A percentile compares a stretch with the other conserved stretches of the same genome.
These are phyloP conservation scores for Golubevia pallescens DNA, from an alignment of 1,284 basidiomycete genomes.

Conservation along the genomic window DNA sequence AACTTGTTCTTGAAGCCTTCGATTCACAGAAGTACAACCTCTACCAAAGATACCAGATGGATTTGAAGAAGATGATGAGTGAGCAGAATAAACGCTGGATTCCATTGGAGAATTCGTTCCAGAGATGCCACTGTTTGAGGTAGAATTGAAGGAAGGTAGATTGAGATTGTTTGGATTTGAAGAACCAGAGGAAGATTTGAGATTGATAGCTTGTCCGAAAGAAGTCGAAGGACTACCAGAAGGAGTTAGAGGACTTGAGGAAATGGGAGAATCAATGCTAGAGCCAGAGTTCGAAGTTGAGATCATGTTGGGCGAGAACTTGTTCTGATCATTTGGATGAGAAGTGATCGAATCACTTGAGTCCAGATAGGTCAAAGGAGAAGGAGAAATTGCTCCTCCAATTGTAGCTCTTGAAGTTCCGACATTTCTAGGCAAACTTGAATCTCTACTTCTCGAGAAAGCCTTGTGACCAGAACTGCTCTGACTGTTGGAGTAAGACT, in stretches of 20 bases:
- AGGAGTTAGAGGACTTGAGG: constrained; percentile 1
- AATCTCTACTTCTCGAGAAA: no score
- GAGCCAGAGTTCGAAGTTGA: background rate
- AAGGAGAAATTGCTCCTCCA: no score
- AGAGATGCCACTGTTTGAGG: no score
- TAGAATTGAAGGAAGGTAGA: background rate
- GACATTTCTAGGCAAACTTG: no score
- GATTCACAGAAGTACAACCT: constrained; percentile 60
- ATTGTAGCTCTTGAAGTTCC: no score
- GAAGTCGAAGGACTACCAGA: constrained; percentile 1
- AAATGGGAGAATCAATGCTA: background rate
- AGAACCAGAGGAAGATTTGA: no score
- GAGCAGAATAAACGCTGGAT: background rate
- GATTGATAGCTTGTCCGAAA: background rate
- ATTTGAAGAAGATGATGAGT: background rate
- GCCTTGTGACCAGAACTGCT: no score
- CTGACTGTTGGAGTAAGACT: background rate
- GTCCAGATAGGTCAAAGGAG: background rate
- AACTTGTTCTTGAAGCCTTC: constrained; percentile 56
- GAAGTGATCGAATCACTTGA: background rate
- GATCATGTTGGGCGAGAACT: constrained; percentile 1
- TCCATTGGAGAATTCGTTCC: no score
- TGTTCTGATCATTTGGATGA: background rate
- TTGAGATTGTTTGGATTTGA: background rate
- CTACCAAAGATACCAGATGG: constrained; percentile 32